These are phyloP conservation scores for Climacium dendroides DNA, from an alignment of 225 moss, liverwort and hornwort species.

Conservation along the genomic window DNA sequence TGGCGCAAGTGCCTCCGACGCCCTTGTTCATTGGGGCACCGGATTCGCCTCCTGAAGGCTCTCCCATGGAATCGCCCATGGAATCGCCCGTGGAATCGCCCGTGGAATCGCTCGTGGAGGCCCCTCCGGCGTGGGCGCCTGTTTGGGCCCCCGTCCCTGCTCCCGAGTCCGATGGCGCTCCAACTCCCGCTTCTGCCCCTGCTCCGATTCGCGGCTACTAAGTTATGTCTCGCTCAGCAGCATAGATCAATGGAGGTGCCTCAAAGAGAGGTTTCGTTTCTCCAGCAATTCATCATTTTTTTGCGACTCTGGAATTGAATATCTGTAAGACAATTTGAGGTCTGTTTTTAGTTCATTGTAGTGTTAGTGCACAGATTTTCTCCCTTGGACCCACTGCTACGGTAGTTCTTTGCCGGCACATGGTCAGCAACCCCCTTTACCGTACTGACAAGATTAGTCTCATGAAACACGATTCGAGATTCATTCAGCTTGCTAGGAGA, in stretches of 20 bases:
- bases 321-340: neutral
- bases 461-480: too few species aligned
- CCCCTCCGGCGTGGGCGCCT: neutral
- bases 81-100: too few species aligned
- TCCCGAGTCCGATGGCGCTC: neutral
- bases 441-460: too few species aligned
- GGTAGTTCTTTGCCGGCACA: neutral
- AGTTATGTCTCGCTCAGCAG: too few species aligned
- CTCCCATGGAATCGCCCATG: neutral
- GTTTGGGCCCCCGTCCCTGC: neutral
- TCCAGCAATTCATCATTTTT: neutral
- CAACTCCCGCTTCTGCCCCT: neutral
- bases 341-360: neutral
- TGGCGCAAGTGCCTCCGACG: neutral
- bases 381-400: neutral
- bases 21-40: neutral
- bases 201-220: neutral
- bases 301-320: neutral
- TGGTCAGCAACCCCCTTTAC: too few species aligned
- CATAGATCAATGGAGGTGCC: too few species aligned
- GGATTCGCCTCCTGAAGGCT: neutral
- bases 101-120: neutral
- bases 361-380: neutral
- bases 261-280: neutral
- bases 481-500: too few species aligned